phyloP scores from a whole-genome alignment of 176 grass and related monocot genomes.

The Stipa capillata region DNA sequence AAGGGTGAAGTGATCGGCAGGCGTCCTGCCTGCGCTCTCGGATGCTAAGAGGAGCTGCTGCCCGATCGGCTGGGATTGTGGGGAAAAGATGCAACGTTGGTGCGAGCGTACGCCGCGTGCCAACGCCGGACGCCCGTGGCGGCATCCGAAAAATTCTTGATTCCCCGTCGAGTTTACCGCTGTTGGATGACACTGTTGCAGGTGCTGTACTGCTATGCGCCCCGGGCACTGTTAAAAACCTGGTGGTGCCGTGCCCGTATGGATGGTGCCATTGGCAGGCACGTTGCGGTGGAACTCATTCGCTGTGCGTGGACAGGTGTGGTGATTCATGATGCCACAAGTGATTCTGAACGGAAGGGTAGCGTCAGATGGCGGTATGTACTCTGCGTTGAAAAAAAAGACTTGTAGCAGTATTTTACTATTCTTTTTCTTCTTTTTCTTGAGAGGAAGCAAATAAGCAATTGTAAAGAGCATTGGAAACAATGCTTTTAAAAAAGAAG shows the following conservation, averaged over 20 bases:
- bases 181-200: conserved; percentile 7
- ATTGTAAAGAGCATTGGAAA: too few relatives aligned
- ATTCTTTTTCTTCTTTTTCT: too few relatives aligned
- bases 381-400: not conserved
- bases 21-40: not conserved
- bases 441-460: too few relatives aligned
- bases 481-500: too few relatives aligned
- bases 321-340: not conserved
- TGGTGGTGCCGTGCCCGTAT: not conserved
- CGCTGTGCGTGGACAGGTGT: not conserved
- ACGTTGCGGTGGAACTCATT: not conserved
- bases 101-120: not conserved
- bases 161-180: not conserved
- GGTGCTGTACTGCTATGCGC: not conserved
- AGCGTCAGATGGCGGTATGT: not conserved
- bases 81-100: not conserved
- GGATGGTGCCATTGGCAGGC: not conserved
- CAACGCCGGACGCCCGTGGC: not conserved
- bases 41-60: not conserved
- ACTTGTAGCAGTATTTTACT: not conserved
- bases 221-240: not conserved
- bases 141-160: not conserved
- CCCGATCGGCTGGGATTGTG: not conserved
- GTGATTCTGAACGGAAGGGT: not conserved
- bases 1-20: not conserved